Evolutionary conservation across 2,329 filamentous ascomycete species (phyloP).

Genomic region (Cercospora sesami): DNA sequence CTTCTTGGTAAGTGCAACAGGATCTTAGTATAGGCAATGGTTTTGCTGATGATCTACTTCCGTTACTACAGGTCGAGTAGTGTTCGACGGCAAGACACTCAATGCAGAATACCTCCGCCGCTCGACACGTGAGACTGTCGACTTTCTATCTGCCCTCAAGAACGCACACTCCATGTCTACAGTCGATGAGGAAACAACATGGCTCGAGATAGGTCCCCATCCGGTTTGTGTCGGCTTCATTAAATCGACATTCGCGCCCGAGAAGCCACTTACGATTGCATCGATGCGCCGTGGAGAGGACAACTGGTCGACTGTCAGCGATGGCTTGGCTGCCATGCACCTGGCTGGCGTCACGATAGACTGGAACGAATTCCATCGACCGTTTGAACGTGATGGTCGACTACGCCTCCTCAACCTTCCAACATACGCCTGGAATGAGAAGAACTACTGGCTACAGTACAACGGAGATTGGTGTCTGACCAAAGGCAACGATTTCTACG

Average conservation of each 20-base stretch:
- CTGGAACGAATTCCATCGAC: constrained; percentile 60
- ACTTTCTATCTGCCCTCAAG: constrained; percentile 33
- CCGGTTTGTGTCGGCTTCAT: constrained; percentile 39
- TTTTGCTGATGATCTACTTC: not conserved
- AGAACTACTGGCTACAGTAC: constrained; percentile 44
- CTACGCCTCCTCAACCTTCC: constrained; percentile 55
- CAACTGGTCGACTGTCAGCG: constrained; percentile 53
- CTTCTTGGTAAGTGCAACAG: constrained; percentile 25
- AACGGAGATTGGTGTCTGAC: constrained; percentile 37
- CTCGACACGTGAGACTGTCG: constrained; percentile 46
- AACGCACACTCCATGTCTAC: constrained; percentile 38
- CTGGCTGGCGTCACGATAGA: constrained; percentile 55
- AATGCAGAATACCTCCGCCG: constrained; percentile 30
- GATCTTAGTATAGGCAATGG: not conserved
- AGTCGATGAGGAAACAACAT: constrained; percentile 42
- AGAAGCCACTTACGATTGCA: constrained; percentile 11
- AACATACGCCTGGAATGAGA: constrained; percentile 39
- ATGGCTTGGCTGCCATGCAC: constrained; percentile 54
- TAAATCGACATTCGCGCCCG: constrained; percentile 13
- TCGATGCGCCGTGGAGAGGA: constrained; percentile 19
- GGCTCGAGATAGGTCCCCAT: constrained; percentile 52
- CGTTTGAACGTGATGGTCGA: constrained; percentile 44
- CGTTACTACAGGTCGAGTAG: constrained; percentile 16
- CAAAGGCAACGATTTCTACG: constrained; percentile 21
- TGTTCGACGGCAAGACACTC: constrained; percentile 29